Conservation (phyloP, 2,329 filamentous ascomycete species). For the Cytospora schulzeri region DNA sequence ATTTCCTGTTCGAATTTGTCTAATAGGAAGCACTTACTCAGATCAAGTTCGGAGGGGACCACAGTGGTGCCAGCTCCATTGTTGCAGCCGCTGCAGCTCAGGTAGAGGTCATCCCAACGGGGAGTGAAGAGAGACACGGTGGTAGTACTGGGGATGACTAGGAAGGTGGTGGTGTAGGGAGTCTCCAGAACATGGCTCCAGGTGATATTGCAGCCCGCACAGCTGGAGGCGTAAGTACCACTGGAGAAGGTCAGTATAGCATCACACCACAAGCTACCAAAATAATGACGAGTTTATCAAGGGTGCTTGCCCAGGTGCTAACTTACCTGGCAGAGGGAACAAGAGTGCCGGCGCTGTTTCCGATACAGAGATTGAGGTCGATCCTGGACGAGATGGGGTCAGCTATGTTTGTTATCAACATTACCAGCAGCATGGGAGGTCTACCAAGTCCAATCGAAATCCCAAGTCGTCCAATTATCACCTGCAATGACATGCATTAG, state of each 20-base stretch:
- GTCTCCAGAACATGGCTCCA: conserved; percentile 33
- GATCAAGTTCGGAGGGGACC: not conserved
- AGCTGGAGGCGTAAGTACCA: conserved; percentile 36
- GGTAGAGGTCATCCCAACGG: conserved; percentile 18
- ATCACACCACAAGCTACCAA: not conserved
- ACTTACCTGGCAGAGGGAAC: conserved; percentile 10
- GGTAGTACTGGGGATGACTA: conserved; percentile 29
- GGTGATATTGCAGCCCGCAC: conserved; percentile 33
- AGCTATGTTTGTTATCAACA: not conserved
- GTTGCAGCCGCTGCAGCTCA: conserved; percentile 15
- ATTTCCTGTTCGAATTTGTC: not conserved
- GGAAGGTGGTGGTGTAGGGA: conserved; percentile 35
- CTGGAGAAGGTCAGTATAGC: conserved; percentile 28
- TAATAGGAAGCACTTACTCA: conserved; percentile 7
- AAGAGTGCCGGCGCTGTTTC: conserved; percentile 34
- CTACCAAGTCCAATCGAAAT: conserved; percentile 46
- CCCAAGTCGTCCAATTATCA: conserved; percentile 37
- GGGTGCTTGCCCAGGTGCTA: not conserved
- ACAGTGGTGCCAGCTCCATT: not conserved
- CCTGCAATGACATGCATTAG: conserved; percentile 23
- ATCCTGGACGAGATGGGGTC: conserved; percentile 35
- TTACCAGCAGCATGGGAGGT: not conserved
- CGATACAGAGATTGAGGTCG: conserved; percentile 39
- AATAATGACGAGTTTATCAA: not conserved
- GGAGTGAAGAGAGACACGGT: conserved; percentile 33